phyloP scores from a whole-genome alignment of 257 asterid species.

The Jasminum sambac region DNA sequence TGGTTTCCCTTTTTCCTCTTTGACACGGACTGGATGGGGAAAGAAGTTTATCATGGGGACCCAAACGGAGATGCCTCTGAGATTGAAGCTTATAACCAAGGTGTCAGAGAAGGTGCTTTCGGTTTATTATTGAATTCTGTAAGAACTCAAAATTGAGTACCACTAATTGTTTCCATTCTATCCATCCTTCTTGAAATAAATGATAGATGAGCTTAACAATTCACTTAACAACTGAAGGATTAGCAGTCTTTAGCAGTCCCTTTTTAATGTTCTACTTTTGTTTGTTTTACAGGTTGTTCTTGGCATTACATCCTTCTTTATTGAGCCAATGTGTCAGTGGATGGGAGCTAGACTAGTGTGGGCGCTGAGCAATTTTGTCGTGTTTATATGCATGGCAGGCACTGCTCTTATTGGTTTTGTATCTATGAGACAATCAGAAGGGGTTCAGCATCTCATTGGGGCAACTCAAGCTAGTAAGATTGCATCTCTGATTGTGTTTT shows the following conservation, averaged over 20 bases:
- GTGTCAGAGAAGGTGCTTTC: conserved; percentile 99
- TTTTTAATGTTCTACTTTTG: conserved; percentile 10
- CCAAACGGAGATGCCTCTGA: conserved; percentile 78
- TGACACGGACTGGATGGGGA: conserved; percentile 99
- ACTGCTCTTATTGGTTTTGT: conserved; percentile 80
- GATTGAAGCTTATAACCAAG: conserved; percentile 79
- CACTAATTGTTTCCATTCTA: conserved; percentile 21
- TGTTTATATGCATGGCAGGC: conserved; percentile 85
- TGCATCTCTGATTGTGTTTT: conserved; percentile 85
- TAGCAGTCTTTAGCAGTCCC: background rate
- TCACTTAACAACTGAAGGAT: conserved; percentile 17
- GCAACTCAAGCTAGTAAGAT: conserved; percentile 64
- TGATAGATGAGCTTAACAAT: conserved; percentile 14
- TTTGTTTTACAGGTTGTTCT: conserved; percentile 71
- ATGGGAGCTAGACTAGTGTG: conserved; percentile 84
- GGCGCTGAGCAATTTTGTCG: conserved; percentile 85
- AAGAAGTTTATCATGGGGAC: conserved; percentile 97
- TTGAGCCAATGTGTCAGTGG: conserved; percentile 85
- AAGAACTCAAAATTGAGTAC: conserved; percentile 72
- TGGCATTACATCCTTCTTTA: conserved; percentile 80
- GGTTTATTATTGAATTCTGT: conserved; percentile 99
- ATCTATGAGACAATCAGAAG: conserved; percentile 61
- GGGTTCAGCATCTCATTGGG: conserved; percentile 74
- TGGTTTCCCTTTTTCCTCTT: conserved; percentile 99
- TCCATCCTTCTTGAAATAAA: conserved; percentile 21